Evolutionary conservation across 2,329 filamentous ascomycete species (phyloP), one percentile per base, ranked within the genome.

Genomic region (Biscogniauxia marginata): DNA sequence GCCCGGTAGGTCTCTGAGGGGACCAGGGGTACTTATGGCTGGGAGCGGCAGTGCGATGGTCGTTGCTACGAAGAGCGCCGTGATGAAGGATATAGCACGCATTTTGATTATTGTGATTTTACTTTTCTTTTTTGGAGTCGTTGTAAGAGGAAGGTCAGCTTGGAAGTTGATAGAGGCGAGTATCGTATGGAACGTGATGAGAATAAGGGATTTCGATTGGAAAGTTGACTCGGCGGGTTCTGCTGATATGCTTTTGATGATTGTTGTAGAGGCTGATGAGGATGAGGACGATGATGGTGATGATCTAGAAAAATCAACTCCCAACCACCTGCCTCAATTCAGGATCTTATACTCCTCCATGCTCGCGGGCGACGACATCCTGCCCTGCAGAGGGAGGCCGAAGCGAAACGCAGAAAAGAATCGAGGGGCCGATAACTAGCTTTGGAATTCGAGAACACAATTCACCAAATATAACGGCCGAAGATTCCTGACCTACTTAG

Each of bases 401-500:
- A 16, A 11, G 30, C 30, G 30, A 39, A 39, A 25, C 48, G 13
- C 24, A 19, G 18, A 34, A 54, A 20, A 9, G 34, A 50, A 47
- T 39, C n/a, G 9, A 6, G 13, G 13, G 4, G 21, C 3, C 7
- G 9, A 4, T 24, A 25, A 19, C 20, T 46, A 57, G 24, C 11
- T 24, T 18, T 46, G 50, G 52, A 46, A 50, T 11, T 44, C 23
- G 23, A 49, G 54, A 62, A 59, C 52, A 55, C 49, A 6, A 50
- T n/a, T 44, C 23, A 44, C 30, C 53, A 53, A 53, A 60, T 56
- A 64, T 52, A 52, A 54, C 61, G 64, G 63, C 57, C 57, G 57
- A 54, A 57, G 52, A 66, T 66, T 65, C 61, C 59, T 58, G n/a
- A 3, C 25, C n/a, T n/a, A n/a, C n/a, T n/a, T n/a, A n/a, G n/a